Percentiles rank a stretch among this genome's conserved stretches.
Conservation (phyloP, 305 asterid genomes). For the Fraxinus baroniana region DNA sequence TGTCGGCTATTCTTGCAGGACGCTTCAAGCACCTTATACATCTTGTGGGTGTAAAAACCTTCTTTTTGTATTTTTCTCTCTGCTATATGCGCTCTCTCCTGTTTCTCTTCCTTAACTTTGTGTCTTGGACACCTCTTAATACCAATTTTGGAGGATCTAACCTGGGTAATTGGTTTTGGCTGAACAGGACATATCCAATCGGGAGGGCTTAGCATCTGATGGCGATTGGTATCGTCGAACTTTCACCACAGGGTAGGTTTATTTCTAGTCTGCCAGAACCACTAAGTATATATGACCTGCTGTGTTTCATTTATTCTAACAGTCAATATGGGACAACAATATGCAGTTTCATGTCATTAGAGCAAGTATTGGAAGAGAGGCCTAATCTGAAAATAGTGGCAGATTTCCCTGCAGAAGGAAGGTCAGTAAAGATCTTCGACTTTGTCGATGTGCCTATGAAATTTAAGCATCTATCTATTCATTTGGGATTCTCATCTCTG, state of each 20-base stretch:
- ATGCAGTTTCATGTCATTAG: conserved; percentile 61
- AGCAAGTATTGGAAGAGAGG: conserved; percentile 52
- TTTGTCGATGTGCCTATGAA: conserved; percentile 3
- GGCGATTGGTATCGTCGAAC: conserved; percentile 63
- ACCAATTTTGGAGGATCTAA: background rate
- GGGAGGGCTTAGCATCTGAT: conserved; percentile 79
- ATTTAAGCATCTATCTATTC: conserved; percentile 5
- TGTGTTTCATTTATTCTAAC: background rate
- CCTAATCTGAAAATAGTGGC: conserved; percentile 59
- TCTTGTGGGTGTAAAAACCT: conserved; percentile 57
- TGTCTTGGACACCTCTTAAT: background rate
- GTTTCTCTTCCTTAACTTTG: background rate
- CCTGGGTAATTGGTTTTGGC: conserved; percentile 14
- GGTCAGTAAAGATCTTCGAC: conserved; percentile 35
- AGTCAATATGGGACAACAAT: background rate
- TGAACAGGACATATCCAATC: conserved; percentile 73
- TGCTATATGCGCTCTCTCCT: background rate
- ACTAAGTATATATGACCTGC: background rate
- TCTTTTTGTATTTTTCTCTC: background rate
- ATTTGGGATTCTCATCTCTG: conserved; percentile 16
- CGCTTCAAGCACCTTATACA: conserved; percentile 62
- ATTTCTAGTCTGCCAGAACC: conserved; percentile 1
- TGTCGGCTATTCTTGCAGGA: conserved; percentile 64
- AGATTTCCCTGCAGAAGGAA: conserved; percentile 67
- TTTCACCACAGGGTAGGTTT: conserved; percentile 49